Evolutionary conservation across 306 rosid genomes (phyloP).

Genomic region (Vachellia pachyceras): DNA sequence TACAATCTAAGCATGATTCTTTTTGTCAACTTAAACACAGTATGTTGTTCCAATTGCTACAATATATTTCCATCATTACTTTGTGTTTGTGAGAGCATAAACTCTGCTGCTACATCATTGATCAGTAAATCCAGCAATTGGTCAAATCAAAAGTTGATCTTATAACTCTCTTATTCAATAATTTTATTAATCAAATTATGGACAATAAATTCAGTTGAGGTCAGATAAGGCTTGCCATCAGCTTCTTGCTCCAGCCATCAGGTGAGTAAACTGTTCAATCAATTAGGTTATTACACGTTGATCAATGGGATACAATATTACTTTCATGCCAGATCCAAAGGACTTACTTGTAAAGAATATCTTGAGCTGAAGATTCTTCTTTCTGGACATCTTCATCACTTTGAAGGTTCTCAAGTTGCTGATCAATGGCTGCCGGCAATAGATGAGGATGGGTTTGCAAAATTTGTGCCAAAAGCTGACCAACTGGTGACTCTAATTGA

Average conservation of each 20-base stretch:
- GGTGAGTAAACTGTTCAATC: background rate
- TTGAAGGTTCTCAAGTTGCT: slow-evolving; percentile 92
- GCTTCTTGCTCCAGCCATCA: background rate
- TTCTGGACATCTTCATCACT: slow-evolving; percentile 57
- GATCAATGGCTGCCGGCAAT: slow-evolving; percentile 80
- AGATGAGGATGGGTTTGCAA: slow-evolving; percentile 89
- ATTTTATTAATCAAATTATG: background rate
- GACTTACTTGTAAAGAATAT: slow-evolving; percentile 79
- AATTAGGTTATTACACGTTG: background rate
- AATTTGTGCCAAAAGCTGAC: slow-evolving; percentile 90
- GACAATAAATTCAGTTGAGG: background rate
- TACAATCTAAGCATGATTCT: background rate
- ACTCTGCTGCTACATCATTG: background rate
- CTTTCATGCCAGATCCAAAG: background rate
- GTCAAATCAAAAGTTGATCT: background rate
- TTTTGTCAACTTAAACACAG: background rate
- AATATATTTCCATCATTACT: background rate
- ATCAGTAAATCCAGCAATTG: background rate
- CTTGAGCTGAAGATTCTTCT: slow-evolving; percentile 52
- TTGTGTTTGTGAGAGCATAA: background rate
- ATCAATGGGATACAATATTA: background rate
- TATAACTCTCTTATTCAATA: background rate
- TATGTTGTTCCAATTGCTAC: background rate
- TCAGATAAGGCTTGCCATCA: background rate
- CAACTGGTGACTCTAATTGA: slow-evolving; percentile 77